These are phyloP conservation scores for Apiospora saccharicola DNA, from an alignment of 2,329 filamentous ascomycete genomes.

Conservation along the genomic window DNA sequence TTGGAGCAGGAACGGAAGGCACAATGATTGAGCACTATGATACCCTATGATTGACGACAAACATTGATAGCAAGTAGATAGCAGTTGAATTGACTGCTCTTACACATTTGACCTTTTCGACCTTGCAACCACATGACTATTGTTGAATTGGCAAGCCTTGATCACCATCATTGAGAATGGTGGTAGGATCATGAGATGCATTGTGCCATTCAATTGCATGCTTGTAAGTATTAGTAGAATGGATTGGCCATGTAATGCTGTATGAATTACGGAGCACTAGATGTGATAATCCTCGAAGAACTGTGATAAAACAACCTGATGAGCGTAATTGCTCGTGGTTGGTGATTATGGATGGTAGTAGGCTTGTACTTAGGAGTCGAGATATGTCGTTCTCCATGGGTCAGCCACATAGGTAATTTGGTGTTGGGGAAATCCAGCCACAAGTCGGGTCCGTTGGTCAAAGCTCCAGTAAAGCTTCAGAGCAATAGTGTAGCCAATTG, in stretches of 20 bases:
- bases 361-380: not conserved
- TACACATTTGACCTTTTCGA: not conserved
- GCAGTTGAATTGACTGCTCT: not conserved
- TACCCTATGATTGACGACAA: slow-evolving; percentile 15
- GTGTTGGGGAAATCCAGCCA: not conserved
- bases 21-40: slow-evolving; percentile 10
- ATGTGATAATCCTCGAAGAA: too few relatives aligned
- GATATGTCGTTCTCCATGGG: not conserved
- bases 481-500: not conserved
- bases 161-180: not conserved
- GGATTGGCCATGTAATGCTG: too few relatives aligned
- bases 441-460: not conserved
- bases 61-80: slow-evolving; percentile 7
- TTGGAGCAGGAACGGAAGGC: not conserved
- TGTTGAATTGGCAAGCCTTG: not conserved
- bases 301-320: too few relatives aligned
- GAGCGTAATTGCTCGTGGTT: too few relatives aligned
- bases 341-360: not conserved
- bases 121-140: too few relatives aligned
- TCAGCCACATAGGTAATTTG: not conserved
- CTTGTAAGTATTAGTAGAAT: too few relatives aligned
- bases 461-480: not conserved
- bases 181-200: not conserved
- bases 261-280: too few relatives aligned
- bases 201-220: not conserved